Evolutionary conservation across 176 grass and related monocot genomes (phyloP).

Genomic region (Poa annua): DNA sequence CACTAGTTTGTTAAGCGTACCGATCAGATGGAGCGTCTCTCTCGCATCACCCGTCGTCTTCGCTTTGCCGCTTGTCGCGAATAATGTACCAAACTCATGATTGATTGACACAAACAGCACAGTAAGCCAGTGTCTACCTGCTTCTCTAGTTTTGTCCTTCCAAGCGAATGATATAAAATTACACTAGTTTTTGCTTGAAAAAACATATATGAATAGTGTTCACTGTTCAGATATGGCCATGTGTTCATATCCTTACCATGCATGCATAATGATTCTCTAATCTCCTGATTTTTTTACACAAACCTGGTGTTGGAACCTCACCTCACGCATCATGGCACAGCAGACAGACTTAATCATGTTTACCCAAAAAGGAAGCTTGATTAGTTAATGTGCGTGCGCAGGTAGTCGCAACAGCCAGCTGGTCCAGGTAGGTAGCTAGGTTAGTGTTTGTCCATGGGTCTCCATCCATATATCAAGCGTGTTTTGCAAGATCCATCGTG

Average conservation of each 20-base stretch:
- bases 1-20: not conserved
- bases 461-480: not conserved
- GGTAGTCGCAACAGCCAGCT: conserved; percentile 19
- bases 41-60: conserved; percentile 26
- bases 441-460: not conserved
- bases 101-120: not conserved
- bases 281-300: not conserved
- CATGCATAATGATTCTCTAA: conserved; percentile 19
- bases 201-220: too few relatives aligned
- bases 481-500: not conserved
- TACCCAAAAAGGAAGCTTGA: not conserved
- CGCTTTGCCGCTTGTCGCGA: conserved; percentile 12
- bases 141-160: not conserved
- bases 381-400: conserved; percentile 19
- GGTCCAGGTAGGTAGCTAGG: conserved; percentile 10
- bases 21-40: conserved; percentile 1
- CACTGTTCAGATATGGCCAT: not conserved
- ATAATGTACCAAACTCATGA: conserved; percentile 13
- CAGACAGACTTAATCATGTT: not conserved
- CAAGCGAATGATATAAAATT: too few relatives aligned
- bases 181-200: too few relatives aligned
- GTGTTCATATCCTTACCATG: not conserved
- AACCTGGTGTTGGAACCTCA: conserved; percentile 10
- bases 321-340: not conserved
- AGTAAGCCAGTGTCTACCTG: not conserved